Percentiles rank a stretch among this genome's conserved stretches.
These are phyloP conservation scores for Vachellia collinsii DNA, from an alignment of 306 rosid genomes.

Conservation along the genomic window DNA sequence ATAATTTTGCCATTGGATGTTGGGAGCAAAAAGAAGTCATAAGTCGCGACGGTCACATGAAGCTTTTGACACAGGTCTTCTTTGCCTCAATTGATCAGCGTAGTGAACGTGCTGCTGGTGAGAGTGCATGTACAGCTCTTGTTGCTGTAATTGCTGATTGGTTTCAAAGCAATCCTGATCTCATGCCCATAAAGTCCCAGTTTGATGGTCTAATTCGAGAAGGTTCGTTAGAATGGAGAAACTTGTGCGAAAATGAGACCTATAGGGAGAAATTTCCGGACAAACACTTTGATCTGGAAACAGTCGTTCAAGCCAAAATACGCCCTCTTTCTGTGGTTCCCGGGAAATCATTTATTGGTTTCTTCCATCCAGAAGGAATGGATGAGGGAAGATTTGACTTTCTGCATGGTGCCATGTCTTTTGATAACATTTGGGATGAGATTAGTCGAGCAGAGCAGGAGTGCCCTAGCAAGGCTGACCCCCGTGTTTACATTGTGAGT, in stretches of 20 bases:
- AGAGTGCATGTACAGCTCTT: slow-evolving; percentile 98
- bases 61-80: slow-evolving; percentile 85
- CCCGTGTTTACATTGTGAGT: slow-evolving; percentile 81
- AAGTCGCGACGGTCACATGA: slow-evolving; percentile 92
- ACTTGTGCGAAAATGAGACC: slow-evolving; percentile 79
- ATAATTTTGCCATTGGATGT: slow-evolving; percentile 85
- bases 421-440: slow-evolving; percentile 99
- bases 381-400: slow-evolving; percentile 89
- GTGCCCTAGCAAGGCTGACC: slow-evolving; percentile 53
- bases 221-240: slow-evolving; percentile 95
- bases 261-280: slow-evolving; percentile 86
- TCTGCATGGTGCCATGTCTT: slow-evolving; percentile 93
- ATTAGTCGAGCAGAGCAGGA: slow-evolving; percentile 64
- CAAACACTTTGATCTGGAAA: slow-evolving; percentile 97
- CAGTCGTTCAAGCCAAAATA: slow-evolving; percentile 89
- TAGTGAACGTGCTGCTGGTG: slow-evolving; percentile 98
- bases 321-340: slow-evolving; percentile 84
- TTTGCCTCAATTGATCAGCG: slow-evolving; percentile 98
- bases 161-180: slow-evolving; percentile 80
- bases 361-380: slow-evolving; percentile 95
- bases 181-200: slow-evolving; percentile 95
- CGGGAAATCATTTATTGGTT: slow-evolving; percentile 83
- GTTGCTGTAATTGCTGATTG: slow-evolving; percentile 96
- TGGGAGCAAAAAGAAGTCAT: slow-evolving; percentile 92
- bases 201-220: slow-evolving; percentile 93